Base-by-base conservation (phyloP, 2,329 filamentous ascomycete species). In the Fusarium phyllophilum region DNA sequence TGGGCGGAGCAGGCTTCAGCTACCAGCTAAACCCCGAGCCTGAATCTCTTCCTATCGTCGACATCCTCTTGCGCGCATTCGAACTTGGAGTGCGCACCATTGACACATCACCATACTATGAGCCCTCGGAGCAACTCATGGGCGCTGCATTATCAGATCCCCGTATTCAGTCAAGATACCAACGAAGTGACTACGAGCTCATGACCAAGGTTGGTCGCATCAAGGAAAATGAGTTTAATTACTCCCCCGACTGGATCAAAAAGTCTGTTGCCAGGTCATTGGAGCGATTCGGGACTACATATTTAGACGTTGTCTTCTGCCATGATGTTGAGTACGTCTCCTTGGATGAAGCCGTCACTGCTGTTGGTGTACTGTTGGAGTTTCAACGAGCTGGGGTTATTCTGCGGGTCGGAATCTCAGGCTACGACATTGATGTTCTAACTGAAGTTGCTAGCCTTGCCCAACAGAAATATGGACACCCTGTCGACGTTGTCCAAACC, bases 201-300 rank as follows among this genome's bases (percentile, higher is more conserved):
- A 66, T 66, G 63, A 66, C 48, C 22, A 65, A 66, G 14, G 48
- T 56, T 26, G 63, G 63, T 5, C 63, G 63, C 17, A 56, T 66
- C 6, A 66, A 46, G 63, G 63, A 66, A 4, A 39, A 66, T 20
- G 63, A 65, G 24, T 66, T 66, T 7, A 17, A 66, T 11, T 66
- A 66, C 41, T 65, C 63, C 10, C 60, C 63, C 0, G 41, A 64
- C 2, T 66, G 63, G 63, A 42, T 66, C 36, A 31, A 20, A 2
- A 18, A 56, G 24, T 66, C 63, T 36, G 63, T 66, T 6, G 34
- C 60, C 0, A 26, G 63, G 3, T 66, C 63, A 0, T 8, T 65
- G 14, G 34, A 66, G 17, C 63, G 63, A 2, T 66, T 66, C 17
- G 48, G 34, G 11, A 56, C 48, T n/a, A 36, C 60, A 0, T 66